Evolutionary conservation across 805 yeast genomes (phyloP).

Genomic region (Spathaspora passalidarum): DNA sequence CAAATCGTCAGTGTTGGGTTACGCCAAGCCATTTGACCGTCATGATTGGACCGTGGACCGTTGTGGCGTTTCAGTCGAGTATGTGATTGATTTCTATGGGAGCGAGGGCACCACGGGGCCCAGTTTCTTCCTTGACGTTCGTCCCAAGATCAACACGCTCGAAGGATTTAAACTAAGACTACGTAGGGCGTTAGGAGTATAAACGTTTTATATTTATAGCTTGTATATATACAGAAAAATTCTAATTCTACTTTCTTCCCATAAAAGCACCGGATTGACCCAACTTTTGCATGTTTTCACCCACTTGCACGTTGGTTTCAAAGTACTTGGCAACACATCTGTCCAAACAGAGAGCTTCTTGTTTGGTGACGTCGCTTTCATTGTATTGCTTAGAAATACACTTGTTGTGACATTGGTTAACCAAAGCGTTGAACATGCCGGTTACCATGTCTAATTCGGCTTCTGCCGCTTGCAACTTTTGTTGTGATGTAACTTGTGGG

Average conservation of each 20-base stretch:
- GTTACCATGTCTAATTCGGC: slow-evolving; percentile 96
- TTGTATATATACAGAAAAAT: not conserved
- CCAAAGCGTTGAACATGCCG: slow-evolving; percentile 93
- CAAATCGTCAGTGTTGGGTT: slow-evolving; percentile 63
- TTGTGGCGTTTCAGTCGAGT: slow-evolving; percentile 80
- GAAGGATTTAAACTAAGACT: slow-evolving; percentile 80
- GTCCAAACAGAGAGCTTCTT: slow-evolving; percentile 84
- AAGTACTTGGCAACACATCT: slow-evolving; percentile 95
- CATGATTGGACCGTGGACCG: slow-evolving; percentile 92
- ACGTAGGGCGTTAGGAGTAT: slow-evolving; percentile 44
- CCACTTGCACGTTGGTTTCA: slow-evolving; percentile 91
- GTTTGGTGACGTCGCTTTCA: slow-evolving; percentile 74
- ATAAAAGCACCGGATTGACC: slow-evolving; percentile 47
- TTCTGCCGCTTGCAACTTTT: slow-evolving; percentile 87
- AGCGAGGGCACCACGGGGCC: slow-evolving; percentile 37
- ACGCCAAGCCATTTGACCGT: slow-evolving; percentile 84
- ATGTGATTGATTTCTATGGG: slow-evolving; percentile 88
- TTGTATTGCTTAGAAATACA: slow-evolving; percentile 68
- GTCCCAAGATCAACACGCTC: slow-evolving; percentile 81
- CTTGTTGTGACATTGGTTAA: slow-evolving; percentile 83
- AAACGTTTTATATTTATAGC: not conserved
- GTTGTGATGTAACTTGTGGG: slow-evolving; percentile 71
- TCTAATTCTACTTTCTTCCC: slow-evolving; percentile 33
- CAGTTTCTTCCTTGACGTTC: slow-evolving; percentile 77
- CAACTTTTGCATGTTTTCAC: slow-evolving; percentile 61